Base-by-base conservation (phyloP, 2,329 filamentous ascomycete genomes). In the Aspergillus sp. region DNA sequence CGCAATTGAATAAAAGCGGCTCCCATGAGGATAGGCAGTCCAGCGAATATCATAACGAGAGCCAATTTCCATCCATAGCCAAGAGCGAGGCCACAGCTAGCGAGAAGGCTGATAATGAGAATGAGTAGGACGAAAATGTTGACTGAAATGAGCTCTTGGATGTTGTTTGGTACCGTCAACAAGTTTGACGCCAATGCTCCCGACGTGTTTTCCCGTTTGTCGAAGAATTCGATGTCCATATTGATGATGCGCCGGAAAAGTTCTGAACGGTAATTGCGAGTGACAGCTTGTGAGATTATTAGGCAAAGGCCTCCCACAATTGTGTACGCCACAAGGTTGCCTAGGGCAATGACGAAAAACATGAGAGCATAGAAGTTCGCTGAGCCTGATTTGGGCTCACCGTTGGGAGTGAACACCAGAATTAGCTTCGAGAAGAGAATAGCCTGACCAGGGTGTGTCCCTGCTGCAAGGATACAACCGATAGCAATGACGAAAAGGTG, bases 11-110 rank as follows among this genome's bases (percentile, higher is more conserved):
- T 57, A 50, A 79, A 83, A 4, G 81, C 81, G 0, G 79, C 71
- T 1, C 70, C 64, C 2, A 83, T 65, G n/a, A 84, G 68, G 0
- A 77, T 70, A 0, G 81, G 75, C 5, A 83, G 64, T 3, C 77
- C 78, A 15, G 77, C 79, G 37, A 81, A 74, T 1, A 78, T 69
- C 2, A 81, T 69, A 0, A 80, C 77, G 1, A 84, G 71, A 0
- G 79, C 80, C 1, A 84, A 73, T 57, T 81, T 82, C 79, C 79
- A 85, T 1, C 79, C 78, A 46, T 73, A 74, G 2, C 68, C 74
- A 5, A 85, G 70, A 5, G 77, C 77, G 1, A 85, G 67, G 8
- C 80, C 70, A n/a, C 75, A 74, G 59, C 76, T 79, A 1, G 79
- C 75, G 1, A 82, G 5, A 0, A 84, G 62, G 41, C 78, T 83